A percentile compares a stretch with the other conserved stretches of the same genome.
Conservation (phyloP, 1,284 basidiomycete genomes). For the Naganishia liquefaciens region DNA sequence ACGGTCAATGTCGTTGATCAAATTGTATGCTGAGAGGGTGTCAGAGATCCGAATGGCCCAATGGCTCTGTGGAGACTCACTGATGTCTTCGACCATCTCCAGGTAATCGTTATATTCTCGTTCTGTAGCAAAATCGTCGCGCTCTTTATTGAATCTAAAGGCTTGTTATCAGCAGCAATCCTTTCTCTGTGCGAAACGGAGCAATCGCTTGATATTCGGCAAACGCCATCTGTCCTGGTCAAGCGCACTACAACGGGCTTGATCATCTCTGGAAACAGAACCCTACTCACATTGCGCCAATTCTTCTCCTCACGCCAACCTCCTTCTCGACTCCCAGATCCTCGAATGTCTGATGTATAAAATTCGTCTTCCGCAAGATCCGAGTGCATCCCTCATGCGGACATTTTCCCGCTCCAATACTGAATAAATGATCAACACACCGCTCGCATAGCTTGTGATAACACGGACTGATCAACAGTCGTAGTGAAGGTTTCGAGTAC, state of each 20-base stretch:
- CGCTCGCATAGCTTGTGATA: conserved; percentile 99
- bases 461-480: conserved; percentile 90
- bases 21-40: conserved; percentile 74
- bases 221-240: not conserved
- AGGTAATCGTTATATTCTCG: conserved; percentile 93
- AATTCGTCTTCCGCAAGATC: conserved; percentile 88
- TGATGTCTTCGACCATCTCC: conserved; percentile 93
- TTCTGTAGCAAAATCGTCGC: conserved; percentile 82
- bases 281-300: conserved; percentile 73
- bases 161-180: not conserved
- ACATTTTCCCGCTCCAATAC: conserved; percentile 93
- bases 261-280: not conserved
- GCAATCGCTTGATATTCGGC: not conserved
- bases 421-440: conserved; percentile 95
- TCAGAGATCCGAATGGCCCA: conserved; percentile 11
- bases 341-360: conserved; percentile 95
- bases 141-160: conserved; percentile 83
- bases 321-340: conserved; percentile 96
- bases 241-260: not conserved
- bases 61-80: conserved; percentile 57
- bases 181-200: not conserved
- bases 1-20: conserved; percentile 89
- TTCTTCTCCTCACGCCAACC: conserved; percentile 79
- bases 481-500: conserved; percentile 90
- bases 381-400: conserved; percentile 75